Conservation (phyloP, 306 rosid genomes). For the Neltuma alba region DNA sequence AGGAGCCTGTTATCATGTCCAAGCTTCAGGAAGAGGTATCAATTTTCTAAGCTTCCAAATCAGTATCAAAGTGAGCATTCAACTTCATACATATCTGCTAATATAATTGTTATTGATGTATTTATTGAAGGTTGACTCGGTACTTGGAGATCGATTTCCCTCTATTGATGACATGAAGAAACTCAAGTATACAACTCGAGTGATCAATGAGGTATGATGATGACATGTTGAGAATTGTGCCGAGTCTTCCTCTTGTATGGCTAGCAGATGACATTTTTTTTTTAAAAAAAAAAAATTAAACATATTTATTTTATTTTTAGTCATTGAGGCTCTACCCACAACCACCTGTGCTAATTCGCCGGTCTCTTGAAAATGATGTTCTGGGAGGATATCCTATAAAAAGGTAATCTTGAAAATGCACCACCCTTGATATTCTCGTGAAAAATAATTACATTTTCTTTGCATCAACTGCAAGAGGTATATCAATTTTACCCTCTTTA, state of each 20-base stretch:
- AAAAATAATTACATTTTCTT: not conserved
- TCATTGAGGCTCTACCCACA: conserved; percentile 98
- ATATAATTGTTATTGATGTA: conserved; percentile 11
- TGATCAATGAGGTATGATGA: conserved; percentile 88
- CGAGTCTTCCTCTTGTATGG: conserved; percentile 17
- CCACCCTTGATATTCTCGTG: not conserved
- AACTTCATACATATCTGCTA: conserved; percentile 19
- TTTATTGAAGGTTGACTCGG: conserved; percentile 68
- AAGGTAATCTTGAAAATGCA: conserved; percentile 53
- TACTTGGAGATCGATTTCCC: conserved; percentile 88
- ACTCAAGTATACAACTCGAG: conserved; percentile 92
- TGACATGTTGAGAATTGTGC: conserved; percentile 23
- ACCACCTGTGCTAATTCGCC: conserved; percentile 97
- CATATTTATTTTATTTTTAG: conserved; percentile 50
- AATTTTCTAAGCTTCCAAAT: conserved; percentile 31
- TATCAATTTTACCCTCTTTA: not conserved
- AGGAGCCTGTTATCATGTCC: conserved; percentile 83
- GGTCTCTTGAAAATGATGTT: conserved; percentile 73
- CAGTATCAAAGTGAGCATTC: conserved; percentile 19
- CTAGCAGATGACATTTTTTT: conserved; percentile 17
- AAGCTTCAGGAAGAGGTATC: conserved; percentile 97
- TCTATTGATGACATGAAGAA: conserved; percentile 90
- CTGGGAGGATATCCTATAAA: conserved; percentile 82
- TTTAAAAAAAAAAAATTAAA: not conserved
- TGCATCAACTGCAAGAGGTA: not conserved